Evolutionary conservation across 2,329 filamentous ascomycete genomes (phyloP).

Genomic region (Aspergillus glaucus): DNA sequence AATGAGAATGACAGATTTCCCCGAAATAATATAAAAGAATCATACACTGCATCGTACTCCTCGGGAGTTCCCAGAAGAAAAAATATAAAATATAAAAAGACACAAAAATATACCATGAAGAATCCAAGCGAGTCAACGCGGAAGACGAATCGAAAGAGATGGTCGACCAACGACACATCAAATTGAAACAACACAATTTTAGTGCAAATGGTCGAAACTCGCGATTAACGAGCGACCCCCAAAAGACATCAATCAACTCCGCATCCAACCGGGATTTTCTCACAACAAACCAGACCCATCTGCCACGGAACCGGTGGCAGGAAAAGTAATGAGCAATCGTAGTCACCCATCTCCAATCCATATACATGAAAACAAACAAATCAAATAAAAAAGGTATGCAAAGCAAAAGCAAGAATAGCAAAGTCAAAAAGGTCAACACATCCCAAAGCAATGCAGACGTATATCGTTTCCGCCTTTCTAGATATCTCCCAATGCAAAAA

Average conservation of each 20-base stretch:
- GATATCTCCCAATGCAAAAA: slow-evolving; percentile 27
- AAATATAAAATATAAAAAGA: slow-evolving; percentile 10
- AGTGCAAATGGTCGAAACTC: slow-evolving; percentile 26
- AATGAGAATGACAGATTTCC: slow-evolving; percentile 8
- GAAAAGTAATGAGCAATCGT: slow-evolving; percentile 23
- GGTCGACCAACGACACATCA: slow-evolving; percentile 12
- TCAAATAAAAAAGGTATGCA: slow-evolving; percentile 15
- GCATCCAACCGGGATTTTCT: slow-evolving; percentile 32
- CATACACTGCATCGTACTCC: slow-evolving; percentile 19
- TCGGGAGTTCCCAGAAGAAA: slow-evolving; percentile 14
- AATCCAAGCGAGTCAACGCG: slow-evolving; percentile 22
- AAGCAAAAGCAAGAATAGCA: slow-evolving; percentile 15
- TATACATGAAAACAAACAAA: slow-evolving; percentile 27
- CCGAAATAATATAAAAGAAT: slow-evolving; percentile 10
- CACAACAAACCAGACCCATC: slow-evolving; percentile 23
- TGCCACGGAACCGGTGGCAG: slow-evolving; percentile 23
- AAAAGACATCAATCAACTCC: slow-evolving; percentile 25
- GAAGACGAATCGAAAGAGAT: slow-evolving; percentile 14
- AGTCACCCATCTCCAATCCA: slow-evolving; percentile 26
- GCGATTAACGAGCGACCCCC: slow-evolving; percentile 23
- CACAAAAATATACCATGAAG: not conserved
- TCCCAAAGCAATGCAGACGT: slow-evolving; percentile 38
- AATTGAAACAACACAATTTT: slow-evolving; percentile 18
- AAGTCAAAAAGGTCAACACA: slow-evolving; percentile 21
- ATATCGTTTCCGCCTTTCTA: slow-evolving; percentile 42